These are phyloP conservation scores for Fusarium sp. DNA, from an alignment of 2,329 filamentous ascomycete genomes.

Conservation along the genomic window DNA sequence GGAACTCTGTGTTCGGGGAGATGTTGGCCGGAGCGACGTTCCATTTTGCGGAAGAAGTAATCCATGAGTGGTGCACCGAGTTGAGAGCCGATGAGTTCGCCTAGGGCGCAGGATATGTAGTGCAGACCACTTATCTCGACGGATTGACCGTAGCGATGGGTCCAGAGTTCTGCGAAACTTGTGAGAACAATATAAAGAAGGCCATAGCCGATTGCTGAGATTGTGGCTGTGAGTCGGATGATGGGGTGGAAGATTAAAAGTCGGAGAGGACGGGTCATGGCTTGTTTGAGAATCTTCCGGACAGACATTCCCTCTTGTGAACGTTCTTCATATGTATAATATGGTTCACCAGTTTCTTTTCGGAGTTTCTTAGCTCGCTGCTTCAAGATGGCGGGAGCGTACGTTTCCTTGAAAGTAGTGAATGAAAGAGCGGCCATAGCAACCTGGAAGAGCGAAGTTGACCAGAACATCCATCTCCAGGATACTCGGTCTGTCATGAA, in stretches of 20 bases:
- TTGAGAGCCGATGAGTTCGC: conserved; percentile 69
- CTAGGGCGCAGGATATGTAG: conserved; percentile 71
- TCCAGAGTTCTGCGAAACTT: conserved; percentile 71
- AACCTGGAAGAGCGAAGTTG: conserved; percentile 56
- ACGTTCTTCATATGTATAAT: conserved; percentile 54
- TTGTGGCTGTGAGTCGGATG: conserved; percentile 65
- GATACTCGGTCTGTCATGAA: conserved; percentile 52
- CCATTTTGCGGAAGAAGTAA: conserved; percentile 47
- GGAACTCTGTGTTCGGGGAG: conserved; percentile 46
- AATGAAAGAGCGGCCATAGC: conserved; percentile 51
- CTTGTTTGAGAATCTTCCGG: conserved; percentile 44
- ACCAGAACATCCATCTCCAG: conserved; percentile 62
- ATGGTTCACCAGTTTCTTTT: conserved; percentile 47
- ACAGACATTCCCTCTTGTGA: conserved; percentile 47
- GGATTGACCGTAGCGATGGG: conserved; percentile 63
- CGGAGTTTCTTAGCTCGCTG: conserved; percentile 51
- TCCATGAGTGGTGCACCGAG: conserved; percentile 59
- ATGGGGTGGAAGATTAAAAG: conserved; percentile 70
- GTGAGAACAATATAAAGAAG: conserved; percentile 73
- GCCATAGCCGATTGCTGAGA: conserved; percentile 70
- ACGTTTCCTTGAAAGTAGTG: conserved; percentile 54
- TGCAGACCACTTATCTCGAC: conserved; percentile 71
- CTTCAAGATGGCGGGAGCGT: conserved; percentile 51
- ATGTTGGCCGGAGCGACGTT: conserved; percentile 19
- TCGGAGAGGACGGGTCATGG: conserved; percentile 65